Evolutionary conservation across 2,329 filamentous ascomycete genomes (phyloP).

Genomic region (Ophiostoma populinum): DNA sequence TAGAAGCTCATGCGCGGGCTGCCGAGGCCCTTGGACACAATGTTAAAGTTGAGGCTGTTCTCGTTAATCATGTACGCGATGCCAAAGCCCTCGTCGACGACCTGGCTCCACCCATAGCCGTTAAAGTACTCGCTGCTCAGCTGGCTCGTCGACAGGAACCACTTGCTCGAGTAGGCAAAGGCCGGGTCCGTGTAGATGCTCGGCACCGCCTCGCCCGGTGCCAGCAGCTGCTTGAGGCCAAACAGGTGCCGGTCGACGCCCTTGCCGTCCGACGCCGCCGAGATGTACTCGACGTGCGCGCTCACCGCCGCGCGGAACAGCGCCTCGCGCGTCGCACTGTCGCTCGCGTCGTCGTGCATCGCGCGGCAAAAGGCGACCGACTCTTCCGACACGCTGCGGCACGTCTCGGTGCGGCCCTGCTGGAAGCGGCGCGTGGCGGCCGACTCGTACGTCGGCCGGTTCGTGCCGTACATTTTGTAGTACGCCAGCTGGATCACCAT

Average conservation of each 20-base stretch:
- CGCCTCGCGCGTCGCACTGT: constrained; percentile 34
- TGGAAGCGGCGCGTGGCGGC: constrained; percentile 91
- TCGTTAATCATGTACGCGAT: constrained; percentile 88
- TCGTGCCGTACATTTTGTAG: constrained; percentile 98
- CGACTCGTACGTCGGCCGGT: constrained; percentile 93
- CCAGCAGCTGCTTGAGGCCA: constrained; percentile 79
- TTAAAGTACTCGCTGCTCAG: constrained; percentile 96
- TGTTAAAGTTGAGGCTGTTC: constrained; percentile 60
- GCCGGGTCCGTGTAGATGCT: constrained; percentile 76
- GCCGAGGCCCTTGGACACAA: constrained; percentile 84
- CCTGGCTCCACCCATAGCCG: constrained; percentile 96
- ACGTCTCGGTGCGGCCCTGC: constrained; percentile 90
- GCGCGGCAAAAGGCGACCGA: constrained; percentile 78
- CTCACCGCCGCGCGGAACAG: constrained; percentile 70
- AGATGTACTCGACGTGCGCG: constrained; percentile 79
- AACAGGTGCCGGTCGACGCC: constrained; percentile 96
- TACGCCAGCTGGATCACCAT: constrained; percentile 98
- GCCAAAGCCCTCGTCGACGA: constrained; percentile 87
- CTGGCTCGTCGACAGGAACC: constrained; percentile 81
- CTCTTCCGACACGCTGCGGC: constrained; percentile 79
- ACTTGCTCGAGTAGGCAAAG: constrained; percentile 66
- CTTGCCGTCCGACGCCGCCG: constrained; percentile 74
- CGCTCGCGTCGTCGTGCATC: constrained; percentile 52
- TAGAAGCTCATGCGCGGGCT: constrained; percentile 91
- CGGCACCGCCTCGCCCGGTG: constrained; percentile 64